Conservation (phyloP, 2,329 filamentous ascomycete genomes). For the Shiraia sp. region DNA sequence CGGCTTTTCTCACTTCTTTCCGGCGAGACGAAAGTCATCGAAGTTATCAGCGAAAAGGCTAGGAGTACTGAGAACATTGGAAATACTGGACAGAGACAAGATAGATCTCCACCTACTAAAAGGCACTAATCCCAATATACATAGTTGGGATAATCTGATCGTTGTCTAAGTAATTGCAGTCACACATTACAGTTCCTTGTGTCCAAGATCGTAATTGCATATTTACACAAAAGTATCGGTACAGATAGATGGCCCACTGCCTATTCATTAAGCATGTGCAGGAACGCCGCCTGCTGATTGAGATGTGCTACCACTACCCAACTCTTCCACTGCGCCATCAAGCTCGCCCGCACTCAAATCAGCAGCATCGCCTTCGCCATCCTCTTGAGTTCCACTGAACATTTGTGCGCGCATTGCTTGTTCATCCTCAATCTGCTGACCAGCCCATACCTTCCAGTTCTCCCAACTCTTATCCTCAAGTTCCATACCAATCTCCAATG, state of each 20-base stretch:
- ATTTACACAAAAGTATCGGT: constrained; percentile 26
- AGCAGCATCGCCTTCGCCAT: constrained; percentile 28
- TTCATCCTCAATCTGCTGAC: constrained; percentile 54
- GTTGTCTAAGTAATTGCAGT: too few species aligned
- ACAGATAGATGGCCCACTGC: constrained; percentile 11
- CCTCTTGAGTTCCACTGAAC: constrained; percentile 40
- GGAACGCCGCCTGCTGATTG: constrained; percentile 43
- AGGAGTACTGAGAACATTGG: too few species aligned
- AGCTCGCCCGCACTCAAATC: constrained; percentile 27
- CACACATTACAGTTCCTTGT: too few species aligned
- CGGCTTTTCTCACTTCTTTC: too few species aligned
- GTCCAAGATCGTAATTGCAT: too few species aligned
- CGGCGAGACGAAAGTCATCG: too few species aligned
- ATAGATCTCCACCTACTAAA: too few species aligned
- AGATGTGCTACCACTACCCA: constrained; percentile 22
- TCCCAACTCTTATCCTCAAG: constrained; percentile 82
- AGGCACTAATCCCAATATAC: too few species aligned
- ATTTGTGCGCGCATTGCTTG: constrained; percentile 52
- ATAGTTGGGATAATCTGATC: too few species aligned
- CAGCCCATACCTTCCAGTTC: constrained; percentile 82
- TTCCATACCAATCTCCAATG: constrained; percentile 75
- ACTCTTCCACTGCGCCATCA: constrained; percentile 41
- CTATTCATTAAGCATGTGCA: constrained; percentile 32
- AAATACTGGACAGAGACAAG: too few species aligned
- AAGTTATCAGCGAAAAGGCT: too few species aligned